A percentile compares a stretch with the other conserved stretches of the same genome.
These are phyloP conservation scores for Persicaria maculosa DNA, from an alignment of 148 eudicot genomes.

Conservation along the genomic window DNA sequence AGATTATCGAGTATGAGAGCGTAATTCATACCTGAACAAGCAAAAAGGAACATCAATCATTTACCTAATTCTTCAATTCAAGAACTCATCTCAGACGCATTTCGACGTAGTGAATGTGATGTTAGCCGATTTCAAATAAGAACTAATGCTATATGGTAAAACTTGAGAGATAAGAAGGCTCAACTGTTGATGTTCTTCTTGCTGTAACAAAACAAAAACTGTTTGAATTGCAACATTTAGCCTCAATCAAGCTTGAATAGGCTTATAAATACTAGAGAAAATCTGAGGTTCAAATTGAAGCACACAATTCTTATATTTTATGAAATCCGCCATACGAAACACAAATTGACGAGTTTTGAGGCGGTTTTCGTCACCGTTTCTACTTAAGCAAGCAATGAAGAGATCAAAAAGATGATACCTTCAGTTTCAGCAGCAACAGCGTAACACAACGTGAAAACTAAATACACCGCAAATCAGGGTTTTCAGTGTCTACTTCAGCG, in stretches of 20 bases:
- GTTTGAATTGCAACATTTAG: too few relatives aligned
- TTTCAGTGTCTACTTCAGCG: too few relatives aligned
- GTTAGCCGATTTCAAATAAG: neutral
- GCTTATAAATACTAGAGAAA: too few relatives aligned
- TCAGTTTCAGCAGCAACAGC: neutral
- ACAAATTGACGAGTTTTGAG: neutral
- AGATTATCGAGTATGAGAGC: constrained; percentile 59
- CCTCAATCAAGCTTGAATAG: too few relatives aligned
- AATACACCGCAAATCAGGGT: too few relatives aligned
- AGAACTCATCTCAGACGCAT: neutral
- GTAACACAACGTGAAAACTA: too few relatives aligned
- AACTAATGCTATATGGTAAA: too few relatives aligned
- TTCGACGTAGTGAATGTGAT: neutral
- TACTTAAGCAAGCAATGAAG: neutral
- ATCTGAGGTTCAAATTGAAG: neutral
- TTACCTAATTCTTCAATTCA: neutral
- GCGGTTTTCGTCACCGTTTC: neutral
- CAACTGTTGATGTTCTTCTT: too few relatives aligned
- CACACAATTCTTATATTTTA: neutral
- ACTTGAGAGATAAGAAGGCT: too few relatives aligned
- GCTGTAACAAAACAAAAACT: too few relatives aligned
- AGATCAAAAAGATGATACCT: neutral
- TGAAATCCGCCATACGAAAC: too few relatives aligned
- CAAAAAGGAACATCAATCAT: constrained; percentile 10
- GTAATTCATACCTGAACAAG: constrained; percentile 82